These are phyloP conservation scores for Beta lomatogona DNA, from an alignment of 179 eudicot genomes.

Conservation along the genomic window DNA sequence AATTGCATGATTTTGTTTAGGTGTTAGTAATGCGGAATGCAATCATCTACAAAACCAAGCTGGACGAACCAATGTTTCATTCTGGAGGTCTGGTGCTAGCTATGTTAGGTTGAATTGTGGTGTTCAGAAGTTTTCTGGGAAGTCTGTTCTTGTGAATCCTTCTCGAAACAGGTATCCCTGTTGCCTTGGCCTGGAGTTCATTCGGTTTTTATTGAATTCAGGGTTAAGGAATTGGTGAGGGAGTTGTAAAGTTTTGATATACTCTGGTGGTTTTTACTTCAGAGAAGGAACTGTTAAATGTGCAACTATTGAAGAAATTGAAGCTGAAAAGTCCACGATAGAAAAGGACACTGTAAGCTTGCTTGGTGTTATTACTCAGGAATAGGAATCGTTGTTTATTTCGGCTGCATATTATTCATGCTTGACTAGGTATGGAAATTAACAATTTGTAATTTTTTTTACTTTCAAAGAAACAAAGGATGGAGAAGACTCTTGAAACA, in stretches of 20 bases:
- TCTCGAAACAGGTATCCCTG: slow-evolving; percentile 59
- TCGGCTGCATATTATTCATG: background rate
- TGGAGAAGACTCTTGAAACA: slow-evolving; percentile 94
- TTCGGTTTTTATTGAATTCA: background rate
- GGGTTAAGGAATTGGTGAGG: slow-evolving; percentile 7
- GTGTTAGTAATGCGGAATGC: slow-evolving; percentile 33
- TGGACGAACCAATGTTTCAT: slow-evolving; percentile 32
- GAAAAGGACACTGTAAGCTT: slow-evolving; percentile 76
- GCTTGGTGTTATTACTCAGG: background rate
- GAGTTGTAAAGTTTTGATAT: slow-evolving; percentile 9
- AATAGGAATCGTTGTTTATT: background rate
- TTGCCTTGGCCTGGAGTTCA: slow-evolving; percentile 3
- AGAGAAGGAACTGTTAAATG: slow-evolving; percentile 62
- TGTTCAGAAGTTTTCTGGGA: slow-evolving; percentile 36
- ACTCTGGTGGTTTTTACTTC: slow-evolving; percentile 33
- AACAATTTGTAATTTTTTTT: slow-evolving; percentile 16
- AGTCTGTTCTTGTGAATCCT: slow-evolving; percentile 37
- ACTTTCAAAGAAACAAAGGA: slow-evolving; percentile 73
- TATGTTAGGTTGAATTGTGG: slow-evolving; percentile 52
- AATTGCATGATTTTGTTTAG: slow-evolving; percentile 29
- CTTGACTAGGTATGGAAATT: background rate
- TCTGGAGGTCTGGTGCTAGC: slow-evolving; percentile 67
- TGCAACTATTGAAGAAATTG: slow-evolving; percentile 94
- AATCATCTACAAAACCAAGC: slow-evolving; percentile 20
- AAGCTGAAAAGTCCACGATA: slow-evolving; percentile 80